Percentiles rank a stretch among this genome's conserved stretches.
phyloP scores from a whole-genome alignment of 2,329 filamentous ascomycete genomes.

The Xylariaceae sp. region DNA sequence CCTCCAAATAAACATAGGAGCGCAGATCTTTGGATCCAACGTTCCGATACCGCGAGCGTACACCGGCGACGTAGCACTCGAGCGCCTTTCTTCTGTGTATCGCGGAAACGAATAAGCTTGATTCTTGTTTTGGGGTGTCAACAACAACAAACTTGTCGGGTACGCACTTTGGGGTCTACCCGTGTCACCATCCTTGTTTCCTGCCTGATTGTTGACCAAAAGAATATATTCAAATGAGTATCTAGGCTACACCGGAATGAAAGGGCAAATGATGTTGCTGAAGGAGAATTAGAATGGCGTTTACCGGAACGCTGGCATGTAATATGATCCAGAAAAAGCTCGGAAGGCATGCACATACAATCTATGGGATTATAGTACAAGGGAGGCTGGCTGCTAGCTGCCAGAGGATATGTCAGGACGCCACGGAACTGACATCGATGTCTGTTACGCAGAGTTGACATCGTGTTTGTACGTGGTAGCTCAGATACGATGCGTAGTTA shows the following conservation, averaged over 20 bases:
- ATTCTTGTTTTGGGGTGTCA: background rate
- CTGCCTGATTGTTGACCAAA: no score
- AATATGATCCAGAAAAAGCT: background rate
- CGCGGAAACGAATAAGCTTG: background rate
- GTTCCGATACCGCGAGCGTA: background rate
- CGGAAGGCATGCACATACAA: background rate
- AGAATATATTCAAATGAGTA: background rate
- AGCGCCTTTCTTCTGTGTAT: background rate
- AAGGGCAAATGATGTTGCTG: background rate
- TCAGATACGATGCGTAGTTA: slow-evolving; percentile 4
- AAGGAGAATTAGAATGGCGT: background rate
- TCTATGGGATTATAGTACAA: background rate
- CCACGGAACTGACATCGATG: background rate
- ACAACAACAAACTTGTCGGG: no score
- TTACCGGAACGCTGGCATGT: background rate
- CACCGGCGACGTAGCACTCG: background rate
- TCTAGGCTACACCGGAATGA: background rate
- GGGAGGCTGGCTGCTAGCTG: background rate
- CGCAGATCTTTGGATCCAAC: background rate
- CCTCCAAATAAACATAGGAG: background rate
- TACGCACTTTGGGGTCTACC: no score
- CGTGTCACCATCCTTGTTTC: no score
- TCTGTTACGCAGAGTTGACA: background rate
- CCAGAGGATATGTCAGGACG: background rate
- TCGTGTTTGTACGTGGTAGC: background rate